Percentiles rank a stretch among this genome's conserved stretches.
Evolutionary conservation across 1,139 yeast species (phyloP).

Genomic region (Candida mesenterica): DNA sequence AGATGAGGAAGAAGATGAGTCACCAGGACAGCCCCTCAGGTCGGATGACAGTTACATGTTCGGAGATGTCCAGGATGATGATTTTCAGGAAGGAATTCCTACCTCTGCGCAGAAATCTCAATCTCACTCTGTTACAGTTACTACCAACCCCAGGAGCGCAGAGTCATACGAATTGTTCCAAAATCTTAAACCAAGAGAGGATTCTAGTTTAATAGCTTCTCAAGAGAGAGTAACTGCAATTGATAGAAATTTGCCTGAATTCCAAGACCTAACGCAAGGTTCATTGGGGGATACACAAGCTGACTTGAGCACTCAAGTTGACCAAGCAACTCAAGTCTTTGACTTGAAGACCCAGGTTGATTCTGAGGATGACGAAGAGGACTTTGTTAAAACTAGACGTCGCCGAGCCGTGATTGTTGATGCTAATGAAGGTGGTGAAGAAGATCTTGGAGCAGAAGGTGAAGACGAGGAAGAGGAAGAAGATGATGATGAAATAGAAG

Average conservation of each 20-base stretch:
- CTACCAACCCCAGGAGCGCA: neutral
- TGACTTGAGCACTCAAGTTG: constrained; percentile 20
- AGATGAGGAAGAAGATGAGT: constrained; percentile 16
- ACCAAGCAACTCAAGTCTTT: constrained; percentile 7
- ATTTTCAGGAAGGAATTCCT: constrained; percentile 15
- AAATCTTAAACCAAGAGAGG: constrained; percentile 29
- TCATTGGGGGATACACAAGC: constrained; percentile 19
- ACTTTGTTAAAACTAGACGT: constrained; percentile 4
- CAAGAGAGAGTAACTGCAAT: constrained; percentile 10
- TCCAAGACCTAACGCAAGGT: constrained; percentile 18
- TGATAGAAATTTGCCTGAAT: constrained; percentile 20
- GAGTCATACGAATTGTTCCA: constrained; percentile 24
- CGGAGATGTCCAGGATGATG: constrained; percentile 23
- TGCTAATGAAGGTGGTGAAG: constrained; percentile 2
- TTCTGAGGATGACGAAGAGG: constrained; percentile 6
- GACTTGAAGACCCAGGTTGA: too few relatives aligned
- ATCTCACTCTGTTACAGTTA: neutral
- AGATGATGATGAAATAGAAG: constrained; percentile 23
- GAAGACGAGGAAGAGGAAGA: constrained; percentile 13
- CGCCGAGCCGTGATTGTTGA: constrained; percentile 3
- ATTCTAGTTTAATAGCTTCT: constrained; percentile 5
- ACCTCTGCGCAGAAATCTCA: constrained; percentile 15
- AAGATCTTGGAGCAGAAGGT: constrained; percentile 16
- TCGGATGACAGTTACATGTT: constrained; percentile 38
- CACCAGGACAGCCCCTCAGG: constrained; percentile 15